phyloP scores from a whole-genome alignment of 441 rosid genomes.

The Pelargonium exstipulatum region DNA sequence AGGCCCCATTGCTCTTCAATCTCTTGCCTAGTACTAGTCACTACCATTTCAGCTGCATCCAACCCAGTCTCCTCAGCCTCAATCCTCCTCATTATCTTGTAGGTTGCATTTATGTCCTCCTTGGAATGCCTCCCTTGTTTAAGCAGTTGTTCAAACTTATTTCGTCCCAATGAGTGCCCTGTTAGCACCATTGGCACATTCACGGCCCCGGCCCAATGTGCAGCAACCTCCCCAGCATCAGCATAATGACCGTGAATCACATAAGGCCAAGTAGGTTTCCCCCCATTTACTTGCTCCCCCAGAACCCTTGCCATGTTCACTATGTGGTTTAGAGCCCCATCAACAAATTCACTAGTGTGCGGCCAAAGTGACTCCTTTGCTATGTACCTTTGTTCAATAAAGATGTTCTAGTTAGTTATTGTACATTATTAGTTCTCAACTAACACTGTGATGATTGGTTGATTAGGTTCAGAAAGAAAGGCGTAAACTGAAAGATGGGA shows the following conservation, averaged over 20 bases:
- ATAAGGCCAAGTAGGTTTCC: conserved; percentile 61
- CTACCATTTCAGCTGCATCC: conserved; percentile 65
- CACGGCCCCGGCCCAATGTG: conserved; percentile 52
- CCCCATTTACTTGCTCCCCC: conserved; percentile 54
- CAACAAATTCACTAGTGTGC: conserved; percentile 57
- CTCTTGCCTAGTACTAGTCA: conserved; percentile 74
- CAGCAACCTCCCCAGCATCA: conserved; percentile 63
- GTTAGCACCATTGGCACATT: conserved; percentile 75
- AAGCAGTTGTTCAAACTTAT: conserved; percentile 67
- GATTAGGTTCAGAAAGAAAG: background rate
- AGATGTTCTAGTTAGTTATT: background rate
- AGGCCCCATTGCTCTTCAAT: conserved; percentile 73
- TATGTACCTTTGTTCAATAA: conserved; percentile 37
- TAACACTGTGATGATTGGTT: conserved; percentile 7
- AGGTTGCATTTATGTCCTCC: conserved; percentile 55
- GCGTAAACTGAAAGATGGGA: background rate
- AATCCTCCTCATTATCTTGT: conserved; percentile 61
- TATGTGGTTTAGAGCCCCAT: conserved; percentile 54
- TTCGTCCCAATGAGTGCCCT: conserved; percentile 66
- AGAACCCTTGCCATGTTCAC: conserved; percentile 53
- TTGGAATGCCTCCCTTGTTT: conserved; percentile 63
- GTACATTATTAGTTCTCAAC: background rate
- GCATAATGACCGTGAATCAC: conserved; percentile 75
- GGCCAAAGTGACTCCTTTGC: conserved; percentile 79
- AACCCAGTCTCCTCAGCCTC: conserved; percentile 61